phyloP scores from a whole-genome alignment of 2,329 filamentous ascomycete genomes.

The Thelonectria rubi region DNA sequence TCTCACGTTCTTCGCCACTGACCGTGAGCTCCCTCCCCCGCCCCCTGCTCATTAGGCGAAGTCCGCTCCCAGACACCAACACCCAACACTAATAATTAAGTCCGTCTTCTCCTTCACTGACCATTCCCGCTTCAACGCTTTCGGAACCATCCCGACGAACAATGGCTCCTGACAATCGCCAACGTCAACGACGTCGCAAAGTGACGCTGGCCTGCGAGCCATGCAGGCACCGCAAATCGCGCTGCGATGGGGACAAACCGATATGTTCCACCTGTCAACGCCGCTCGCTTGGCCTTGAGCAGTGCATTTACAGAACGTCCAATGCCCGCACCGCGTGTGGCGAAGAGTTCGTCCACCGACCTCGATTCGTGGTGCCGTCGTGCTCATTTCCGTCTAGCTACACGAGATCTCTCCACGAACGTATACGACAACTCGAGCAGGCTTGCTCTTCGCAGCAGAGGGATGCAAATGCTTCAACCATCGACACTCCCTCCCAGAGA shows the following conservation, averaged over 20 bases:
- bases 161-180: background rate
- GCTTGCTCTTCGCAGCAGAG: slow-evolving; percentile 23
- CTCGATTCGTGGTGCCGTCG: background rate
- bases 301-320: slow-evolving; percentile 51
- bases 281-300: slow-evolving; percentile 45
- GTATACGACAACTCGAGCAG: slow-evolving; percentile 41
- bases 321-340: slow-evolving; percentile 50
- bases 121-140: background rate
- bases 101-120: background rate
- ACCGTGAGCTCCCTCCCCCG: no score
- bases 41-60: no score
- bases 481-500: no score
- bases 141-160: background rate
- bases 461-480: background rate
- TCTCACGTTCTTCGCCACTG: no score
- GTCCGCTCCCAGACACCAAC: no score
- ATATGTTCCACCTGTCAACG: slow-evolving; percentile 54
- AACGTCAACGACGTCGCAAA: slow-evolving; percentile 28
- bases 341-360: slow-evolving; percentile 42
- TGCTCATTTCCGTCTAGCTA: slow-evolving; percentile 19
- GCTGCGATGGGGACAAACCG: slow-evolving; percentile 55
- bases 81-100: no score
- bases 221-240: slow-evolving; percentile 52
- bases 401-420: slow-evolving; percentile 39
- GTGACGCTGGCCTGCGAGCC: slow-evolving; percentile 54